These are phyloP conservation scores for Chalciporus pseudorubinellus DNA, from an alignment of 768 basidiomycete genomes.

Conservation along the genomic window DNA sequence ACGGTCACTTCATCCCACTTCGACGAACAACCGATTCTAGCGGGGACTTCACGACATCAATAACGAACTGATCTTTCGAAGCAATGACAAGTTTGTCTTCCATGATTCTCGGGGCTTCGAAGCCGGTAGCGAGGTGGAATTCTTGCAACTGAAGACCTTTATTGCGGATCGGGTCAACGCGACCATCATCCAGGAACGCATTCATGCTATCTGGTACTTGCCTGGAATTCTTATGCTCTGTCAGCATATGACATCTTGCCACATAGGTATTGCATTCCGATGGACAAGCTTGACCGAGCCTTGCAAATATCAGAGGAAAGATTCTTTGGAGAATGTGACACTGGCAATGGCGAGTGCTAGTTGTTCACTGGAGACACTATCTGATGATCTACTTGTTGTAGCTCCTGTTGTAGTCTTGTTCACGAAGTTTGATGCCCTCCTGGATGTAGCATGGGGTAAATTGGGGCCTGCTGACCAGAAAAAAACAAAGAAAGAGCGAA, in stretches of 20 bases:
- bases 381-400: neutral
- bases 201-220: slow-evolving; percentile 8
- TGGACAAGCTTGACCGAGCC: slow-evolving; percentile 2
- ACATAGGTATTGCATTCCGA: slow-evolving; percentile 7
- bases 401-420: slow-evolving; percentile 10
- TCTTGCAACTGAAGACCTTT: neutral
- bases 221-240: no score
- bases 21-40: neutral
- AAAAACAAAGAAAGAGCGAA: neutral
- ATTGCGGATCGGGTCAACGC: neutral
- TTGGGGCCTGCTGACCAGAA: neutral
- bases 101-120: no score
- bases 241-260: neutral
- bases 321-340: slow-evolving; percentile 2
- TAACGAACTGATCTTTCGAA: slow-evolving; percentile 2
- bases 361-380: no score
- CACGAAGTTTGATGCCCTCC: slow-evolving; percentile 10
- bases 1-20: no score
- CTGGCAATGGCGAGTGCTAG: neutral
- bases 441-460: neutral
- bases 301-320: neutral
- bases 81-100: slow-evolving; percentile 3
- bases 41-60: neutral
- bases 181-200: neutral
- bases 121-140: slow-evolving; percentile 3